Evolutionary conservation across 2,329 filamentous ascomycete species (phyloP).

Genomic region (Colletotrichum tanaceti): DNA sequence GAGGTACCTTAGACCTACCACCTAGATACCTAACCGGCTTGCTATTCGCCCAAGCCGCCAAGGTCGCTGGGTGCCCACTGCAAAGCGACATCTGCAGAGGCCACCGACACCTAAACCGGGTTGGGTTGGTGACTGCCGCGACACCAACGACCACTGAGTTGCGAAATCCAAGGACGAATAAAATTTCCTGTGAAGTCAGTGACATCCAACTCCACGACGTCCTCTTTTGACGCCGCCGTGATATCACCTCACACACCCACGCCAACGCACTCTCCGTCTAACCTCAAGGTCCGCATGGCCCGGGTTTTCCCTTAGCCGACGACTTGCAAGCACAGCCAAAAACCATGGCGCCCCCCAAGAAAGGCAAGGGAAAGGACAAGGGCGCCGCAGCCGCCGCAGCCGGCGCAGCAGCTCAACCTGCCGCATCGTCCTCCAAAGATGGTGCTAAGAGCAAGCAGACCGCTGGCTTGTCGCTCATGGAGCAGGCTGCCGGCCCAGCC

Average conservation of each 20-base stretch:
- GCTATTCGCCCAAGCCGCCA: conserved; percentile 18
- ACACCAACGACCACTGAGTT: conserved; percentile 5
- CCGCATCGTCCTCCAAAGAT: conserved; percentile 54
- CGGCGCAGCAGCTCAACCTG: conserved; percentile 47
- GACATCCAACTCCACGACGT: conserved; percentile 16
- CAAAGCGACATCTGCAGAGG: conserved; percentile 18
- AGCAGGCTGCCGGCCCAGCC: conserved; percentile 46
- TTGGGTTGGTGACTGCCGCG: background rate
- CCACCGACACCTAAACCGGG: conserved; percentile 10
- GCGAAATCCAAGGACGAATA: conserved; percentile 22
- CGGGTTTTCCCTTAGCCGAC: background rate
- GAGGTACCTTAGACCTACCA: too few species aligned
- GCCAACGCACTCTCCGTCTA: background rate
- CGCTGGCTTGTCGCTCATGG: conserved; percentile 45
- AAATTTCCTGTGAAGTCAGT: conserved; percentile 23
- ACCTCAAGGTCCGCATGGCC: conserved; percentile 5
- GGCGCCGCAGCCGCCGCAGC: conserved; percentile 54
- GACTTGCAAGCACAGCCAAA: conserved; percentile 8
- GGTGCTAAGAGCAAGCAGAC: conserved; percentile 65
- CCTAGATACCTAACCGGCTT: background rate
- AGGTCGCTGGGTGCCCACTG: conserved; percentile 22
- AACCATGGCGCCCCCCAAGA: conserved; percentile 37
- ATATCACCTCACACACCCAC: background rate
- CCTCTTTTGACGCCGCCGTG: conserved; percentile 11
- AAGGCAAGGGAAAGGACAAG: conserved; percentile 57